phyloP scores from a whole-genome alignment of 768 basidiomycete species.

The Plicaturopsis crispa region DNA sequence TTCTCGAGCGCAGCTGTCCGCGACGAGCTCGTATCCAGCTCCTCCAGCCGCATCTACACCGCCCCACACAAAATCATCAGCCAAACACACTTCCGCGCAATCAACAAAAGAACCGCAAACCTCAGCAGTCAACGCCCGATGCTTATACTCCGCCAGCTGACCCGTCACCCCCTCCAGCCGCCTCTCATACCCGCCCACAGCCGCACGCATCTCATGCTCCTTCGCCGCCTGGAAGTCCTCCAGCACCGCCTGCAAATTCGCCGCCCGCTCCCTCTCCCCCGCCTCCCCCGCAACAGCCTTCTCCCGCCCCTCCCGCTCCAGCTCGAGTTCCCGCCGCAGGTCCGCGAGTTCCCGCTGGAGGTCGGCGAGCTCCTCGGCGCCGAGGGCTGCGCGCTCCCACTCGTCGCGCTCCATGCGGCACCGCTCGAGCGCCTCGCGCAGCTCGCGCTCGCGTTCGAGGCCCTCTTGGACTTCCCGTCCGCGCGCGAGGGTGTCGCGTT shows the following conservation, averaged over 20 bases:
- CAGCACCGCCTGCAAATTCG: constrained; percentile 86
- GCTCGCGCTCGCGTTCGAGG: constrained; percentile 72
- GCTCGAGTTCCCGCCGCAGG: constrained; percentile 57
- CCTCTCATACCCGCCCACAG: constrained; percentile 73
- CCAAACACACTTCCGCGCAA: no score
- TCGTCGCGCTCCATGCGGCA: constrained; percentile 77
- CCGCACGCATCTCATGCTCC: constrained; percentile 82
- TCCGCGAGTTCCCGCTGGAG: constrained; percentile 51
- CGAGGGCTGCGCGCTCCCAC: constrained; percentile 52
- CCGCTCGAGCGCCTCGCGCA: constrained; percentile 81
- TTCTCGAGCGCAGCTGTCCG: constrained; percentile 72
- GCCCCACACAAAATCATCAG: no score
- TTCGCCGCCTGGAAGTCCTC: constrained; percentile 94
- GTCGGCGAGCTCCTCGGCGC: constrained; percentile 68
- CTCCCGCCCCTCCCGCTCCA: constrained; percentile 53
- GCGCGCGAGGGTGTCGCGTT: constrained; percentile 65
- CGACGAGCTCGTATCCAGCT: constrained; percentile 56
- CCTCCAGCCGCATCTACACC: constrained; percentile 72
- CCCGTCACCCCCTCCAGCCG: constrained; percentile 65
- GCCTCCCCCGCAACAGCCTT: no score
- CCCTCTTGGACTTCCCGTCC: constrained; percentile 57
- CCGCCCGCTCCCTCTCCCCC: constrained; percentile 57
- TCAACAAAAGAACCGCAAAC: constrained; percentile 28
- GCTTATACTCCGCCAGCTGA: constrained; percentile 85
- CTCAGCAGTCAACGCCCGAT: constrained; percentile 83